Conservation (phyloP, 108 stramenopile species). For the Ochromonas danica region DNA sequence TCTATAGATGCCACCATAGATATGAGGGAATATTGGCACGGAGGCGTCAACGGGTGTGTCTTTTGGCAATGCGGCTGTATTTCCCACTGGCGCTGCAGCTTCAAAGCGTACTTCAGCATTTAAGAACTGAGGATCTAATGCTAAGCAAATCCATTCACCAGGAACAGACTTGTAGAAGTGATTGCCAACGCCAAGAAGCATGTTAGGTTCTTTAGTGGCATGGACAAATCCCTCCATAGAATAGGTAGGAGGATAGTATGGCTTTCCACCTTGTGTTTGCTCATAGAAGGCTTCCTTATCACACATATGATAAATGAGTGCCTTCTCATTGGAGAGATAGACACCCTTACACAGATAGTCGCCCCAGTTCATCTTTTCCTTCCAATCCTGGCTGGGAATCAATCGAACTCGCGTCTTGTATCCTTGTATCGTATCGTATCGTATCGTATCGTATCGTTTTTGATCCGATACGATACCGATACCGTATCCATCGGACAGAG, state of each 20-base stretch:
- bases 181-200: background rate
- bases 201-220: constrained; percentile 20
- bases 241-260: constrained; percentile 32
- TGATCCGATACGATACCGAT: too few species aligned
- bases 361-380: background rate
- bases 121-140: constrained; percentile 2
- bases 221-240: constrained; percentile 20
- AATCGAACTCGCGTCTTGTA: too few species aligned
- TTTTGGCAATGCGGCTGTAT: background rate
- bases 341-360: background rate
- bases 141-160: constrained; percentile 32
- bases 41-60: background rate
- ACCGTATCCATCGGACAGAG: too few species aligned
- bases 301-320: constrained; percentile 23
- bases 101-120: background rate
- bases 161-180: background rate
- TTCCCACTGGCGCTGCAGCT: constrained; percentile 1
- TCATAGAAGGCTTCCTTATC: background rate
- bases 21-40: constrained; percentile 30
- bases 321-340: too few species aligned
- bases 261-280: background rate
- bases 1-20: constrained; percentile 27
- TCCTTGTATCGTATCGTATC: too few species aligned
- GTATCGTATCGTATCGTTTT: too few species aligned
- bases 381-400: too few species aligned